Conservation (phyloP, 2,329 filamentous ascomycete genomes). For the Chrysosporium keratinophilum region DNA sequence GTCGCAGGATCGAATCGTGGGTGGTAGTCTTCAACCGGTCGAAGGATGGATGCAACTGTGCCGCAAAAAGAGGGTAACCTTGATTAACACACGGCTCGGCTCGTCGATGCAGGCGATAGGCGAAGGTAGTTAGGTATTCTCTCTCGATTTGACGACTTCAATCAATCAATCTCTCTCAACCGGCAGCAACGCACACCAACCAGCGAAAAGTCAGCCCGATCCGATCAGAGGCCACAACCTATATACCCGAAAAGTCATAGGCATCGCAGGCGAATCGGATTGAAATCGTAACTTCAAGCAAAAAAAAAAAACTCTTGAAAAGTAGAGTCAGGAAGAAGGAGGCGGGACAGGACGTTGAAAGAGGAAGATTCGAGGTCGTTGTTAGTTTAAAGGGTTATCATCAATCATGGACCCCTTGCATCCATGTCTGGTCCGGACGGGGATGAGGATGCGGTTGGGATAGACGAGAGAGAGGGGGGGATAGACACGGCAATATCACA, state of each 20-base stretch:
- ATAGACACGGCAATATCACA: neutral
- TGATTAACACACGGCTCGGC: too few species aligned
- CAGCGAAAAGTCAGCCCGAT: neutral
- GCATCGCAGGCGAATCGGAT: constrained; percentile 3
- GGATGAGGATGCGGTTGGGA: neutral
- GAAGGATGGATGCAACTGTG: too few species aligned
- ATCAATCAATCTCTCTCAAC: neutral
- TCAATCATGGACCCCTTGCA: neutral
- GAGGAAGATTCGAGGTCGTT: neutral
- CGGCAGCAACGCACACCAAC: neutral
- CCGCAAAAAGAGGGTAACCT: too few species aligned
- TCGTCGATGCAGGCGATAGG: too few species aligned
- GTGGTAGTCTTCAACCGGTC: too few species aligned
- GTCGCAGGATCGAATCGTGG: too few species aligned
- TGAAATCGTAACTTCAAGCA: too few species aligned
- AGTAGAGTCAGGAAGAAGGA: too few species aligned
- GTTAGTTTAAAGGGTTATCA: neutral
- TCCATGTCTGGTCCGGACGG: neutral
- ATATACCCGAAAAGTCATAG: neutral
- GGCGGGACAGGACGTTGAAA: too few species aligned
- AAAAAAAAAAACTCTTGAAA: neutral
- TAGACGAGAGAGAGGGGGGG: neutral
- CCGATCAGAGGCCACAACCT: constrained; percentile 2
- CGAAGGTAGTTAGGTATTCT: too few species aligned
- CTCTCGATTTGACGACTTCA: too few species aligned